Base-by-base conservation (phyloP, 2,329 filamentous ascomycete genomes). In the Colletotrichum salicis region DNA sequence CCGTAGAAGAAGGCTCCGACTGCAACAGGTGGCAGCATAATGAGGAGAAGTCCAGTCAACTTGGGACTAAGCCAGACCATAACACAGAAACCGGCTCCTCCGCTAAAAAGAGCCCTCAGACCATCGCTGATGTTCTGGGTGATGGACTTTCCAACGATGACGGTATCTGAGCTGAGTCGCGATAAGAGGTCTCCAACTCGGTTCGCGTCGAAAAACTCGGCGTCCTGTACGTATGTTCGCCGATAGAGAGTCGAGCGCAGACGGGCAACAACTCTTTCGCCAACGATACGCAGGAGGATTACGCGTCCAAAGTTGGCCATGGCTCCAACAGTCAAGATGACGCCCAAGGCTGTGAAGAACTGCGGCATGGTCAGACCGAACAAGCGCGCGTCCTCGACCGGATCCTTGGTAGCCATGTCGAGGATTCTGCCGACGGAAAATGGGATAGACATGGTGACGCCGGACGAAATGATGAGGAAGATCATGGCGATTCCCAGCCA, bases 171-270 rank as follows among this genome's bases (percentile, higher is more conserved):
- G 78, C 96, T 95, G 57, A 99, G 90, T 48, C 97, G 92, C 48
- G 96, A 98, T 78, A 99, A 98, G 76, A 99, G 85, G 80, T 99
- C 96, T 80, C 96, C 96, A 31, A 98, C 95, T 31, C 96, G 90
- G 83, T 99, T 99, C 51, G 96, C 96, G 80, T 99, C 96, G 79
- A 99, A 99, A 84, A 99, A 99, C 79, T 98, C 96, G 70, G 96
- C 96, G 81, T 99, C 96, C 81, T 99, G 96, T n/a, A 96, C 89
- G 77, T 97, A 97, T 0, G 96, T 99, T 74, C 93, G 91, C 75
- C 94, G 91, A 84, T 97, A 99, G 4, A 99, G 90, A 79, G 94
- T 93, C 19, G 95, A 96, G 72, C 96, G 91, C 67, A 99, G 87
- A 76, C 96, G 90, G 12, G 96, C 92, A 65, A 99, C 96, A 70